These are phyloP conservation scores for Komagataea norvegica DNA, from an alignment of 1,139 yeast genomes.

Conservation along the genomic window DNA sequence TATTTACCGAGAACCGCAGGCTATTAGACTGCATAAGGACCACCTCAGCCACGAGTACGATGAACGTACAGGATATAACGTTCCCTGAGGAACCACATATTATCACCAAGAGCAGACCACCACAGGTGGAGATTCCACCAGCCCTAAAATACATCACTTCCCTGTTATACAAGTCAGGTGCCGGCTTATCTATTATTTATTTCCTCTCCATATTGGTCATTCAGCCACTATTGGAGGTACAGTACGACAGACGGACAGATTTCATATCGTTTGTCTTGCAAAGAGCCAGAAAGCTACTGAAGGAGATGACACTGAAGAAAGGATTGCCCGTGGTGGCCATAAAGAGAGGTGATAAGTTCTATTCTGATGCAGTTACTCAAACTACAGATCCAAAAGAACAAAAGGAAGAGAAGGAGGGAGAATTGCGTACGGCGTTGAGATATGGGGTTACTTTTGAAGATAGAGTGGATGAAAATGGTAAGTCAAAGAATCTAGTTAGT, in stretches of 20 bases:
- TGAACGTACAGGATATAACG: conserved; percentile 11
- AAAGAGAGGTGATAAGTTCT: conserved; percentile 37
- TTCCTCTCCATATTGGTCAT: conserved; percentile 23
- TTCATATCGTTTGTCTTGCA: conserved; percentile 22
- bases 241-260: conserved; percentile 29
- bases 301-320: conserved; percentile 19
- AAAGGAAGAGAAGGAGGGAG: conserved; percentile 2
- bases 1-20: too few species aligned
- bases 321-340: conserved; percentile 34
- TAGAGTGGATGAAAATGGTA: conserved; percentile 5
- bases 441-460: conserved; percentile 12
- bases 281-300: conserved; percentile 24
- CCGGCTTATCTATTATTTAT: conserved; percentile 26
- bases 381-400: conserved; percentile 7
- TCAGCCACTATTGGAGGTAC: conserved; percentile 30
- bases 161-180: conserved; percentile 29
- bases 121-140: conserved; percentile 15
- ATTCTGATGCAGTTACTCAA: conserved; percentile 34
- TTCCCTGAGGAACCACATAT: conserved; percentile 20
- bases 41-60: background rate
- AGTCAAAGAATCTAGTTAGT: conserved; percentile 7
- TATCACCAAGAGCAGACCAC: conserved; percentile 2
- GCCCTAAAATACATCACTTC: conserved; percentile 23
- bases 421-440: conserved; percentile 6
- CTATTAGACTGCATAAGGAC: too few species aligned